Conservation (phyloP, 257 asterid species). For the Striga asiatica region DNA sequence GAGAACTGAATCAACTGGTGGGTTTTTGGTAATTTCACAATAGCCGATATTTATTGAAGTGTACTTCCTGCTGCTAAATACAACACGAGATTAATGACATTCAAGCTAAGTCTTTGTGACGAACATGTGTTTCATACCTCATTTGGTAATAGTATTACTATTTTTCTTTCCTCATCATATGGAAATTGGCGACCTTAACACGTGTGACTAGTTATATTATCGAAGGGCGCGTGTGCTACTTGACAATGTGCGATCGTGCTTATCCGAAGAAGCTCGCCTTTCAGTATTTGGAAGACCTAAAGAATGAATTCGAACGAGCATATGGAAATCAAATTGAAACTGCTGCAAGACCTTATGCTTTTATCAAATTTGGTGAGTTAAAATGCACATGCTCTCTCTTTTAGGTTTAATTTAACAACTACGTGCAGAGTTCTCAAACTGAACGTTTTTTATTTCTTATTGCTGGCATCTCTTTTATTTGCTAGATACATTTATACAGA, state of each 20-base stretch:
- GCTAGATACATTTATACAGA: slow-evolving; percentile 79
- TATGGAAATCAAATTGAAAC: slow-evolving; percentile 86
- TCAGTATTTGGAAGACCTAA: slow-evolving; percentile 92
- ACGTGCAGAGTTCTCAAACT: neutral
- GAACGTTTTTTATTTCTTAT: neutral
- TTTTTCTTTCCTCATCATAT: neutral
- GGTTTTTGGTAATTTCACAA: slow-evolving; percentile 11
- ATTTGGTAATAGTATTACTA: neutral
- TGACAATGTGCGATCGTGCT: slow-evolving; percentile 94
- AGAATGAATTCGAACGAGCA: slow-evolving; percentile 77
- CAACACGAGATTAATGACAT: too few relatives aligned
- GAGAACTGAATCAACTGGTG: neutral
- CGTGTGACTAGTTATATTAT: slow-evolving; percentile 55
- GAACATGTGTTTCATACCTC: neutral
- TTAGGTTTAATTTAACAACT: neutral
- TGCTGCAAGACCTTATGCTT: slow-evolving; percentile 97
- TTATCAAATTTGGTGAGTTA: slow-evolving; percentile 76
- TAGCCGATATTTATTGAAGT: neutral
- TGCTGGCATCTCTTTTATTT: slow-evolving; percentile 12
- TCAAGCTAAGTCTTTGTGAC: neutral
- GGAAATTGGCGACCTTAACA: slow-evolving; percentile 36
- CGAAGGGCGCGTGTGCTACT: slow-evolving; percentile 85
- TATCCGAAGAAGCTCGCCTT: slow-evolving; percentile 93
- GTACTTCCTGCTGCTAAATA: neutral
- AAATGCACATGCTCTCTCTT: slow-evolving; percentile 4